Evolutionary conservation across 129 eudicot species (phyloP).

Genomic region (Kitagawia praeruptora): DNA sequence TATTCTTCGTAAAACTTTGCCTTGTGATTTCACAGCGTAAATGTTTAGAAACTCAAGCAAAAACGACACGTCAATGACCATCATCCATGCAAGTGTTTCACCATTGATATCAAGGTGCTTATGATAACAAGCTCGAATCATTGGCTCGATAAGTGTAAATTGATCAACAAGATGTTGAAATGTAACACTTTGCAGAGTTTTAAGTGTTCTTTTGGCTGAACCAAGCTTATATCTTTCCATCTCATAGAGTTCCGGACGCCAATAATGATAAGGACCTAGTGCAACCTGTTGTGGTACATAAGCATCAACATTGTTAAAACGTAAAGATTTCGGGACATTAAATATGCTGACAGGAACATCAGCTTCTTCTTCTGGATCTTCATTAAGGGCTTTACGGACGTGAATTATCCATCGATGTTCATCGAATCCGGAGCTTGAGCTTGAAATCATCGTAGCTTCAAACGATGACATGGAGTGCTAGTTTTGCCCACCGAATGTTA

Average conservation of each 20-base stretch:
- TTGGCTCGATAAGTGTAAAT: conserved; percentile 9
- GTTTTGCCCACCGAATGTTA: no score
- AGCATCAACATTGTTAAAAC: conserved; percentile 31
- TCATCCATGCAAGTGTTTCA: conserved; percentile 39
- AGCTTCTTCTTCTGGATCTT: conserved; percentile 24
- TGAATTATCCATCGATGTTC: conserved; percentile 31
- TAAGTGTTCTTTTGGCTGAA: conserved; percentile 28
- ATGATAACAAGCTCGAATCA: conserved; percentile 32
- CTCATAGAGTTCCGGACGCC: conserved; percentile 32
- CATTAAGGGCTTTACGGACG: conserved; percentile 24
- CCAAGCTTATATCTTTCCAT: conserved; percentile 37
- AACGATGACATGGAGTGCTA: conserved; percentile 2
- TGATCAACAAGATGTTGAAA: conserved; percentile 24
- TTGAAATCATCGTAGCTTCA: conserved; percentile 2
- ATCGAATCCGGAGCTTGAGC: conserved; percentile 10
- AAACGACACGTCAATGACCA: conserved; percentile 34
- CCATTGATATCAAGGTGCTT: conserved; percentile 19
- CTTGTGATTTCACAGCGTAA: conserved; percentile 20
- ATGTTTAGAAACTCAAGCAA: conserved; percentile 33
- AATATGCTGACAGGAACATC: conserved; percentile 43
- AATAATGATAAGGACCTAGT: conserved; percentile 42
- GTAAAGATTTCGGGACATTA: conserved; percentile 46
- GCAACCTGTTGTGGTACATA: conserved; percentile 46
- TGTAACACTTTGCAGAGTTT: conserved; percentile 9
- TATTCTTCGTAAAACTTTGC: conserved; percentile 6